Base-by-base conservation (phyloP, 305 asterid species). In the Andrographis paniculata region DNA sequence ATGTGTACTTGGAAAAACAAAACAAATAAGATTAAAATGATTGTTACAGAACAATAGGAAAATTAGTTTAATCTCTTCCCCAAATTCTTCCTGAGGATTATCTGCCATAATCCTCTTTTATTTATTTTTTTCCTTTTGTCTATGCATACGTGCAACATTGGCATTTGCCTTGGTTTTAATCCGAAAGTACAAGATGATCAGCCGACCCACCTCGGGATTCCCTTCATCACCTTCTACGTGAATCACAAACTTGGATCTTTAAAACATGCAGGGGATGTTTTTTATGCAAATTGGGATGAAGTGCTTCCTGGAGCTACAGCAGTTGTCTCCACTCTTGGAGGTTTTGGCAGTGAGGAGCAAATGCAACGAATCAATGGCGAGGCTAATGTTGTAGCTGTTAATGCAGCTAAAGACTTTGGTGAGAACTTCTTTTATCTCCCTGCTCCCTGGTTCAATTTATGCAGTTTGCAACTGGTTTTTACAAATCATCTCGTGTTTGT, bases 301-400 rank as follows among this genome's bases (percentile, higher is more conserved):
- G 87, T 91, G 65, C 79, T 91, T 49, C 45, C 60, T 56, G 96
- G 94, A 50, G 84, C 82, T 48, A 91, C 99, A 13, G 75, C 96
- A 61, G 94, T 91, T 60, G 87, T 91, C 58, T 91, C 99, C 56
- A 87, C 95, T 37, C 70, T 91, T 36, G 99, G 99, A 66, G 99
- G 96, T 51, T 75, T 91, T 72, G 99, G 99, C 56, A 80, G 81
- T 33, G 94, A 91, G 57, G 96, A 87, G 52, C 94, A 86, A 59
- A 91, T 91, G 99, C 75, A 59, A 57, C 79, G 99, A 64, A 80
- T 91, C 48, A 87, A 86, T 16, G 96, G 96, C 33, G 99, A 87
- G 67, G 96, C 99, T 39, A 91, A 91, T 67, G 63, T 87, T 23
- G 92, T 80, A 41, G 88, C 99, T 53, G 94, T 91, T 21, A 81